Percentiles rank a stretch among this genome's conserved stretches.
Conservation (phyloP, 2,329 filamentous ascomycete genomes). For the Ramularia collo-cygni region DNA sequence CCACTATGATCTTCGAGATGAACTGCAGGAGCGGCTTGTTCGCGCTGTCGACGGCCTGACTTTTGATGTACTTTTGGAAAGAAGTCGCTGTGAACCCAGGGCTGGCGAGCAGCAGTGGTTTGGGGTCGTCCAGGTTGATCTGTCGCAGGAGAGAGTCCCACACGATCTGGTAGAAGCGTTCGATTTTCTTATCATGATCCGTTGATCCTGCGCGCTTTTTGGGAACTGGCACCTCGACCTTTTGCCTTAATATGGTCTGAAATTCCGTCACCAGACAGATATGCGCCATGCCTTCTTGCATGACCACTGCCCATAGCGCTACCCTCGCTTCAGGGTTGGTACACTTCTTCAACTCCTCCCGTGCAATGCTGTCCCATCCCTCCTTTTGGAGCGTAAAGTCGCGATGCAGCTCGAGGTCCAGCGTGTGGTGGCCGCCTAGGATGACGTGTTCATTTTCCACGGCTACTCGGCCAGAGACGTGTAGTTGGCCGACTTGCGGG, state of each 20-base stretch:
- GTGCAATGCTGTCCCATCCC: conserved; percentile 85
- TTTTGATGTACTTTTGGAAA: conserved; percentile 69
- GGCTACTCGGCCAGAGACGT: conserved; percentile 59
- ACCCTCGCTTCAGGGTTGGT: conserved; percentile 72
- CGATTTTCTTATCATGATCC: conserved; percentile 53
- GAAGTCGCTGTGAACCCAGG: conserved; percentile 79
- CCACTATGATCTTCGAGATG: conserved; percentile 59
- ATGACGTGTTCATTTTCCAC: conserved; percentile 62
- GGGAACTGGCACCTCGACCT: conserved; percentile 60
- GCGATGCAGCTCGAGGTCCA: conserved; percentile 79
- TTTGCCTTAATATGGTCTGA: conserved; percentile 67
- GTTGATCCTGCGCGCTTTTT: conserved; percentile 58
- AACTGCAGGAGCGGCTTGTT: conserved; percentile 64
- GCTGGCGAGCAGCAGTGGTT: conserved; percentile 75
- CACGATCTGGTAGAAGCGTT: conserved; percentile 69
- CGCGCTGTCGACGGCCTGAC: conserved; percentile 55
- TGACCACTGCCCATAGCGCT: conserved; percentile 81
- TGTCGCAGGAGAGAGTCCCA: conserved; percentile 69
- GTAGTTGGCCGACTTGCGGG: conserved; percentile 58
- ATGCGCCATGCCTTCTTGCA: conserved; percentile 82
- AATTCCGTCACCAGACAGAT: conserved; percentile 77
- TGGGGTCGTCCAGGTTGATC: conserved; percentile 63
- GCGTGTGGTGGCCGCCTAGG: conserved; percentile 61
- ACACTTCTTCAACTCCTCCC: conserved; percentile 70
- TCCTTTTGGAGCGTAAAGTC: conserved; percentile 84